These are phyloP conservation scores for Alternaria sp. DNA, from an alignment of 2,329 filamentous ascomycete genomes.

Conservation along the genomic window DNA sequence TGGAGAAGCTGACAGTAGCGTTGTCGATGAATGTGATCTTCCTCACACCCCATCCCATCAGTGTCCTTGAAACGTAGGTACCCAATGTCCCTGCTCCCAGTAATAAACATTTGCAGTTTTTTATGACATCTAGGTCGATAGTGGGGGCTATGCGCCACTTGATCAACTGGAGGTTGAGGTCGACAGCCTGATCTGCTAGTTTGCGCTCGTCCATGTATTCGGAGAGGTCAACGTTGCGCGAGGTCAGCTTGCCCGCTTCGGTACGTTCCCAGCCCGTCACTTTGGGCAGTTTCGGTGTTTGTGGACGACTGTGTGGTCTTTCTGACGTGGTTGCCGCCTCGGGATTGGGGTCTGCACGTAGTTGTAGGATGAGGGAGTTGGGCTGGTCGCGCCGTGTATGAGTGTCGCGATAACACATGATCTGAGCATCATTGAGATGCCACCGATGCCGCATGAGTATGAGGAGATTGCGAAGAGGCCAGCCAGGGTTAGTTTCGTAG, in stretches of 20 bases:
- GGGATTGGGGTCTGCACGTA: slow-evolving; percentile 35
- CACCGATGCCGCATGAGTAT: slow-evolving; percentile 85
- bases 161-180: slow-evolving; percentile 96
- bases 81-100: slow-evolving; percentile 93
- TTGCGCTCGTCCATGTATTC: slow-evolving; percentile 92
- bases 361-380: slow-evolving; percentile 76
- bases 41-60: slow-evolving; percentile 94
- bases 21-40: slow-evolving; percentile 98
- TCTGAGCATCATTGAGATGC: slow-evolving; percentile 76
- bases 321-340: slow-evolving; percentile 22
- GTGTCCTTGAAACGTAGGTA: slow-evolving; percentile 88
- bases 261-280: slow-evolving; percentile 96
- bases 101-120: slow-evolving; percentile 86
- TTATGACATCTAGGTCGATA: slow-evolving; percentile 86
- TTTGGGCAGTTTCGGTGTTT: slow-evolving; percentile 73
- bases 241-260: slow-evolving; percentile 76
- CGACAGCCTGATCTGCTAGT: slow-evolving; percentile 91
- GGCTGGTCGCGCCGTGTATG: slow-evolving; percentile 79
- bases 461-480: slow-evolving; percentile 90
- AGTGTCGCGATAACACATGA: slow-evolving; percentile 89
- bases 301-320: slow-evolving; percentile 31
- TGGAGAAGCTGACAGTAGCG: slow-evolving; percentile 91
- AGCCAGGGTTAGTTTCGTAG: slow-evolving; percentile 85
- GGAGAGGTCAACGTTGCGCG: slow-evolving; percentile 80
- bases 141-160: slow-evolving; percentile 96